Evolutionary conservation across 805 yeast genomes (phyloP).

Genomic region (Starmerella floricola): DNA sequence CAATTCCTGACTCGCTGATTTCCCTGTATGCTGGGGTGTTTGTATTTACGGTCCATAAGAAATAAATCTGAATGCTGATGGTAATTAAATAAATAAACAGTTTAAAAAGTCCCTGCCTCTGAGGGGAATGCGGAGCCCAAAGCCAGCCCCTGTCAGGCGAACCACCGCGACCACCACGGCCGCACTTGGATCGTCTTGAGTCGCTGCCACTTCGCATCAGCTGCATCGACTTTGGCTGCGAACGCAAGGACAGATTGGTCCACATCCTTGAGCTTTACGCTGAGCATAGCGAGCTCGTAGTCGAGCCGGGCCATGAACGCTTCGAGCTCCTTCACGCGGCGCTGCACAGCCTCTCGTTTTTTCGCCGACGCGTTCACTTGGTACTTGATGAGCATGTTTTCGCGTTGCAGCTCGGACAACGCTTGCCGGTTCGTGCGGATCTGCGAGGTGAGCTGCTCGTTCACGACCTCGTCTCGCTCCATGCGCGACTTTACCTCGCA

Average conservation of each 20-base stretch:
- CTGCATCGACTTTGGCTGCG: slow-evolving; percentile 29
- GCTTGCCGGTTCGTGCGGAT: slow-evolving; percentile 17
- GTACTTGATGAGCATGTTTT: slow-evolving; percentile 22
- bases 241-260: slow-evolving; percentile 46
- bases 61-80: too few species aligned
- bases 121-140: too few species aligned
- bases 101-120: too few species aligned
- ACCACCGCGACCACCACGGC: slow-evolving; percentile 9
- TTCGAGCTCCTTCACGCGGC: slow-evolving; percentile 39
- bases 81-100: not conserved
- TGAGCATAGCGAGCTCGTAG: slow-evolving; percentile 51
- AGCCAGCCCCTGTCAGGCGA: not conserved
- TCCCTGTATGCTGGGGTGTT: too few species aligned
- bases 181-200: slow-evolving; percentile 1
- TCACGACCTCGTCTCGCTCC: slow-evolving; percentile 7
- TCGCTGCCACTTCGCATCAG: slow-evolving; percentile 24
- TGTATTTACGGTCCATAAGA: too few species aligned
- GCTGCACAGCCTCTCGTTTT: slow-evolving; percentile 21
- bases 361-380: slow-evolving; percentile 19
- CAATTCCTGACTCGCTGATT: too few species aligned
- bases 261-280: slow-evolving; percentile 52
- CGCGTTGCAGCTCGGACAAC: slow-evolving; percentile 20
- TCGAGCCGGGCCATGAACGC: slow-evolving; percentile 45
- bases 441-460: slow-evolving; percentile 8
- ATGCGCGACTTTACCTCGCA: slow-evolving; percentile 12